phyloP scores from a whole-genome alignment of 2,329 filamentous ascomycete species.

The Alternaria brassicicola region DNA sequence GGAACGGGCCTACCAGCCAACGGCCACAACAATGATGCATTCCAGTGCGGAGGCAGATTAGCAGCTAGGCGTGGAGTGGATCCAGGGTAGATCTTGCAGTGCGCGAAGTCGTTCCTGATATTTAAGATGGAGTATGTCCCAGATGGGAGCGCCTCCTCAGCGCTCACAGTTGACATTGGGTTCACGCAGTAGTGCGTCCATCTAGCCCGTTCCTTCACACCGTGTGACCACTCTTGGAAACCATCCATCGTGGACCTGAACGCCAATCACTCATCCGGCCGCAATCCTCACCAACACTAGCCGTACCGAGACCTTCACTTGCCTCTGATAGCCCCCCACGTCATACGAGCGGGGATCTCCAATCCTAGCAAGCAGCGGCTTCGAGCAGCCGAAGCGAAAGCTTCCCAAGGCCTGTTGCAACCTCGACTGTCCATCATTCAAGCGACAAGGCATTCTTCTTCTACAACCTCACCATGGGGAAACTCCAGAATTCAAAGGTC shows the following conservation, averaged over 20 bases:
- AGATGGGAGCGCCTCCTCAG: neutral
- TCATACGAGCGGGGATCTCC: constrained; percentile 37
- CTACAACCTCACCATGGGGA: constrained; percentile 48
- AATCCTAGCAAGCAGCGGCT: constrained; percentile 26
- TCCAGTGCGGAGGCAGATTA: constrained; percentile 12
- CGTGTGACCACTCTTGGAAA: neutral
- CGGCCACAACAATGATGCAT: constrained; percentile 1
- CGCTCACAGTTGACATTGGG: neutral
- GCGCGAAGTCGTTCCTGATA: constrained; percentile 1
- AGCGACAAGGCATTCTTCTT: constrained; percentile 20
- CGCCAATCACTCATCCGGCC: constrained; percentile 32
- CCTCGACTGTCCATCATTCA: constrained; percentile 23
- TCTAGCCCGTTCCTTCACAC: neutral
- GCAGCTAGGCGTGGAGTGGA: constrained; percentile 4
- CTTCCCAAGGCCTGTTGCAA: constrained; percentile 31
- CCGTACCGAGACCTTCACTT: constrained; percentile 23
- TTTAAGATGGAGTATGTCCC: constrained; percentile 20
- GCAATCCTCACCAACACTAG: constrained; percentile 18
- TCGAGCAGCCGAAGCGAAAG: constrained; percentile 24
- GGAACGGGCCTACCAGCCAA: constrained; percentile 24
- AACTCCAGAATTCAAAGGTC: constrained; percentile 47
- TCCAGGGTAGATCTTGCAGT: constrained; percentile 4
- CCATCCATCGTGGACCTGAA: constrained; percentile 27
- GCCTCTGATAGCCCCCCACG: constrained; percentile 29
- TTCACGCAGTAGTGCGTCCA: neutral